phyloP scores from a whole-genome alignment of 192 early-diverging fungal genomes.

The Entomortierella parvispora region DNA sequence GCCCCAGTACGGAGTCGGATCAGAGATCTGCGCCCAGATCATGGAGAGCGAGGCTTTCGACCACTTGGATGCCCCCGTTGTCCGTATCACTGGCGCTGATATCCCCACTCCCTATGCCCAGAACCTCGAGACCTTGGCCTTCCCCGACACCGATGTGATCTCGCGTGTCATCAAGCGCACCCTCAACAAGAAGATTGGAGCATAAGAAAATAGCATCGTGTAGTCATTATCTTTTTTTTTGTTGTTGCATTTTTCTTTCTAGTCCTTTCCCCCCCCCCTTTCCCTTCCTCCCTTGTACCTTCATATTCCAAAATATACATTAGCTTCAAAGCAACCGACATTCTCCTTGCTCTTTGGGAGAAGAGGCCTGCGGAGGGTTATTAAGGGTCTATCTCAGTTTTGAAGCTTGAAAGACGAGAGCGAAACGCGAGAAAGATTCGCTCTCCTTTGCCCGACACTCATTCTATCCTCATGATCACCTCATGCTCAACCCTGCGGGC shows the following conservation, averaged over 20 bases:
- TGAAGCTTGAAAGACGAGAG: too few relatives aligned
- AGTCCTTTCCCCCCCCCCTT: neutral
- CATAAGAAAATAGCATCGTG: conserved; percentile 7
- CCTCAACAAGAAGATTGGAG: conserved; percentile 56
- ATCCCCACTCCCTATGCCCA: conserved; percentile 96
- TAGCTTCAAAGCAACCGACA: too few relatives aligned
- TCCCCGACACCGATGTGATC: conserved; percentile 88
- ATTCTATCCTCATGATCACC: too few relatives aligned
- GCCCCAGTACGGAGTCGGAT: conserved; percentile 94
- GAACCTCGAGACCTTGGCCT: conserved; percentile 91
- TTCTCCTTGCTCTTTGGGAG: too few relatives aligned
- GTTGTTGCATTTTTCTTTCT: neutral
- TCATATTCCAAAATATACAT: neutral
- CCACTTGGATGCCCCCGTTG: conserved; percentile 94
- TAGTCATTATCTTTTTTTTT: conserved; percentile 6
- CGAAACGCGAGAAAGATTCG: too few relatives aligned
- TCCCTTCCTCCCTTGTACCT: conserved; percentile 5
- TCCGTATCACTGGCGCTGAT: conserved; percentile 95
- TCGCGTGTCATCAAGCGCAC: conserved; percentile 81
- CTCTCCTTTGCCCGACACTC: too few relatives aligned
- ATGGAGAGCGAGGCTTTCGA: conserved; percentile 98
- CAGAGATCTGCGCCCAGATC: conserved; percentile 94
- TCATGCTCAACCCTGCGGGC: too few relatives aligned
- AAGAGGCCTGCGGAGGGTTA: too few relatives aligned
- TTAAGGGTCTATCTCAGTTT: too few relatives aligned